Evolutionary conservation across 306 rosid genomes (phyloP).

Genomic region (Casuarina cunninghamiana): DNA sequence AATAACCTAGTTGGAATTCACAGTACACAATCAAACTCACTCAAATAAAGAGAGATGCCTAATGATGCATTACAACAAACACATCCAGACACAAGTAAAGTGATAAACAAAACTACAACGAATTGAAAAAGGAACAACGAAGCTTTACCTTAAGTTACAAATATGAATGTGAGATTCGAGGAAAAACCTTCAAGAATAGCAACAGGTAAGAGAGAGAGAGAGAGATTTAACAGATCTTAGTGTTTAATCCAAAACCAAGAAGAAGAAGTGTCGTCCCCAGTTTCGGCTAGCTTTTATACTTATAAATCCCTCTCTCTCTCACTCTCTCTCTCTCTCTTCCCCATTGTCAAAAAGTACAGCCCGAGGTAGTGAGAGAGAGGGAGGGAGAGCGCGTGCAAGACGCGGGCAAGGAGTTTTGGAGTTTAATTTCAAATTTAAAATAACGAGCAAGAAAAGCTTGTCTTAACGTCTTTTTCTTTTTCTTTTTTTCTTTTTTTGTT

Average conservation of each 20-base stretch:
- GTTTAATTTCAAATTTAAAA: constrained; percentile 33
- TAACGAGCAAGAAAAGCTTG: no score
- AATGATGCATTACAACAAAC: neutral
- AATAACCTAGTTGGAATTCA: neutral
- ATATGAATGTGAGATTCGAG: constrained; percentile 21
- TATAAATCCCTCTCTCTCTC: neutral
- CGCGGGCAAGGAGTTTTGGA: neutral
- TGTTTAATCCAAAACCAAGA: neutral
- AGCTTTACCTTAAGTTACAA: constrained; percentile 27
- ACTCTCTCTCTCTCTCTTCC: no score
- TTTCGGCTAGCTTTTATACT: neutral
- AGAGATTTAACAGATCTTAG: constrained; percentile 14
- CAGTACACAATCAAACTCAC: neutral
- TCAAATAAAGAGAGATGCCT: neutral
- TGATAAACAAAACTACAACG: neutral
- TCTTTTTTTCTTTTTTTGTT: no score
- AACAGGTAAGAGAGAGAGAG: neutral
- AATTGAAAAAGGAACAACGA: neutral
- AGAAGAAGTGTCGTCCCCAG: neutral
- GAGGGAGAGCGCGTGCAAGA: neutral
- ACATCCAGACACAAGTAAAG: neutral
- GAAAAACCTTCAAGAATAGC: neutral
- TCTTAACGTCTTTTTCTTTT: no score
- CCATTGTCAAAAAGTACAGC: neutral
- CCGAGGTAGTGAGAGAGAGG: neutral